Evolutionary conservation across 352 stramenopile genomes (phyloP), one percentile per base, ranked within the genome.

Genomic region (Phytophthora hybrid): DNA sequence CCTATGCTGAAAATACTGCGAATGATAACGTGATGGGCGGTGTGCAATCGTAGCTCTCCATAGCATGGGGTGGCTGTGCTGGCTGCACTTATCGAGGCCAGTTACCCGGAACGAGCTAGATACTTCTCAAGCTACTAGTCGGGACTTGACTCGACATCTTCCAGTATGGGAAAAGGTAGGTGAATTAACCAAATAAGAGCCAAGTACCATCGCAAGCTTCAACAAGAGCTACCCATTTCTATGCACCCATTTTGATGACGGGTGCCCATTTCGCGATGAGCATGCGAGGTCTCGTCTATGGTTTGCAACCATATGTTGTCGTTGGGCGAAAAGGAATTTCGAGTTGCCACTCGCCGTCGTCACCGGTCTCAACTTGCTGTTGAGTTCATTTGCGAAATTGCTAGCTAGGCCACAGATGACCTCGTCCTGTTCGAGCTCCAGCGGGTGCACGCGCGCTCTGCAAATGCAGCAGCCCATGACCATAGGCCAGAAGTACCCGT

Each of bases 391-490:
- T 68, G 11, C 56, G 14, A 65, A 78, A 70, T 59, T 9, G 23
- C 29, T 14, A 13, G 2, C 34, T 51, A 19, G 0, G 13, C n/a
- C 26, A 34, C 18, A 61, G 41, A 82, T 80, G 76, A 80, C 68
- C 23, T 76, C 75, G 13, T 69, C 60, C 8, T 52, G 65, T 23
- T 19, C 41, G 1, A 74, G 59, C 32, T 44, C 44, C 51, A 63
- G 26, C 53, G 23, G 14, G 39, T 57, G 66, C 59, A 58, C 64
- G 16, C 41, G 37, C 54, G 59, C 63, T 8, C 59, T 79, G n/a
- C 59, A 68, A 18, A 69, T 73, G 65, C 58, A 77, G 51, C 76
- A 82, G 63, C 68, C 64, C 64, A 69, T 71, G 64, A 74, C 73
- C 39, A 79, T 77, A 41, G 54, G 59, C 18, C 63, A 79, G 23